Conservation (phyloP, 495 filamentous ascomycete genomes). For the Penicillium bialowiezense region DNA sequence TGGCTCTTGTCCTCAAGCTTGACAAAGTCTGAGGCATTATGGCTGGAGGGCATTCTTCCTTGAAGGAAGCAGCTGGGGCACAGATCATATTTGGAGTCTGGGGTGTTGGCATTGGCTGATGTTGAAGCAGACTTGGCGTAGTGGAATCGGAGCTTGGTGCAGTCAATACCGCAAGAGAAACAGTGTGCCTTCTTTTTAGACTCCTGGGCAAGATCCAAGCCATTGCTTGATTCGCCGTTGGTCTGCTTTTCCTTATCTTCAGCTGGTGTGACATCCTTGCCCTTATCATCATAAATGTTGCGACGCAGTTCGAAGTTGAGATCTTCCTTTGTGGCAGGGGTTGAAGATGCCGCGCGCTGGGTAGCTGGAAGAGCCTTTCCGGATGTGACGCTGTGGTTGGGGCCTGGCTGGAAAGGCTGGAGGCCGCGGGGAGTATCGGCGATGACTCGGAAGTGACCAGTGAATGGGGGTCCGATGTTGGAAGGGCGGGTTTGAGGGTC, state of each 20-base stretch:
- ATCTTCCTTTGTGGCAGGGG: constrained; percentile 69
- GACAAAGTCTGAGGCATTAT: constrained; percentile 70
- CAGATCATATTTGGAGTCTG: constrained; percentile 73
- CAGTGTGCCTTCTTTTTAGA: constrained; percentile 76
- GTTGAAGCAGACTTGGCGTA: constrained; percentile 60
- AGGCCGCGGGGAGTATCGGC: constrained; percentile 93
- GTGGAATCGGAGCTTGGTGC: constrained; percentile 88
- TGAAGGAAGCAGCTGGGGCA: constrained; percentile 89
- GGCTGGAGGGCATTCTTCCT: constrained; percentile 71
- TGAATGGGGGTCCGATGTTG: constrained; percentile 93
- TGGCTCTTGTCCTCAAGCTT: constrained; percentile 85
- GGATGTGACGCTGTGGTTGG: constrained; percentile 67
- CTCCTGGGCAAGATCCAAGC: constrained; percentile 57
- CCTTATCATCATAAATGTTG: constrained; percentile 91
- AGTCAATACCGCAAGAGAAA: constrained; percentile 88
- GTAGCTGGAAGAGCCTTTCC: constrained; percentile 70
- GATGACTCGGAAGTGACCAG: constrained; percentile 91
- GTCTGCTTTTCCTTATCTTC: constrained; percentile 64
- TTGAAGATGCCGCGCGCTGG: constrained; percentile 71
- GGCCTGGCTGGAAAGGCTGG: constrained; percentile 88
- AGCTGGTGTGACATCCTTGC: constrained; percentile 69
- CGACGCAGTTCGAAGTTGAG: constrained; percentile 87
- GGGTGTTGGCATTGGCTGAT: constrained; percentile 52
- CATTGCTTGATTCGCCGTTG: constrained; percentile 69
- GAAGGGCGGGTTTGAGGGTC: constrained; percentile 93